Base-by-base conservation (phyloP, 768 basidiomycete species). In the Naganishia vaughanmartiniae region DNA sequence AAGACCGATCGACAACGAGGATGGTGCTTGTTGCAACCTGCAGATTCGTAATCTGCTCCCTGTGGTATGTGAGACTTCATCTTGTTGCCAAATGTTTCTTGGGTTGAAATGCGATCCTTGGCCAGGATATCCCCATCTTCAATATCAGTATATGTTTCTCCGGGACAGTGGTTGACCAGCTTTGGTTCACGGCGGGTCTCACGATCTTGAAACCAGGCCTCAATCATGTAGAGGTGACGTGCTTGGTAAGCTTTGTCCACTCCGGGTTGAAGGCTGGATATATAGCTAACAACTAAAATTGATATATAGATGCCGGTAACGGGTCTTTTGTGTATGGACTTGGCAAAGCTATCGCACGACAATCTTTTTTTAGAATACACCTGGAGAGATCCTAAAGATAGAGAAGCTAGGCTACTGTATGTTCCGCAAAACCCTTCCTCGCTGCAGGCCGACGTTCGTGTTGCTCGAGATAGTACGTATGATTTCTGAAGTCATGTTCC, bases 41-140 rank as follows among this genome's bases (percentile, higher is more conserved):
- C 83, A 83, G 1, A 63, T 63, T 45, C 36, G 81, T 94, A 33
- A 63, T 46, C 1, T 45, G 42, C 39, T 63, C 14, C 60, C 60
- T 26, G 39, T 82, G 81, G 36, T 97, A 92, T 76, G 80, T 81
- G 46, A 78, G 95, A 28, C 89, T 91, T 36, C 90, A 91, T 74
- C 93, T 94, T 78, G 79, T 89, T 82, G 28, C 12, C 66, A 33
- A 57, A 28, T 53, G n/a, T 24, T 45, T 42, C 26, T 42, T 63
- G 26, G 11, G 19, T n/a, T 10, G 17, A 51, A 31, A 34, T 26
- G 48, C 24, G 1, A 1, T 48, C 15, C 4, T 28, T 57, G 45
- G 55, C 74, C 70, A 69, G 75, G 56, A 55, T 67, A 63, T 65
- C 26, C 28, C 56, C 14, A 1, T 79, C 82, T 9, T 70, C 71